phyloP scores from a whole-genome alignment of 1,139 yeast genomes.

The Nematodospora anomalae region DNA sequence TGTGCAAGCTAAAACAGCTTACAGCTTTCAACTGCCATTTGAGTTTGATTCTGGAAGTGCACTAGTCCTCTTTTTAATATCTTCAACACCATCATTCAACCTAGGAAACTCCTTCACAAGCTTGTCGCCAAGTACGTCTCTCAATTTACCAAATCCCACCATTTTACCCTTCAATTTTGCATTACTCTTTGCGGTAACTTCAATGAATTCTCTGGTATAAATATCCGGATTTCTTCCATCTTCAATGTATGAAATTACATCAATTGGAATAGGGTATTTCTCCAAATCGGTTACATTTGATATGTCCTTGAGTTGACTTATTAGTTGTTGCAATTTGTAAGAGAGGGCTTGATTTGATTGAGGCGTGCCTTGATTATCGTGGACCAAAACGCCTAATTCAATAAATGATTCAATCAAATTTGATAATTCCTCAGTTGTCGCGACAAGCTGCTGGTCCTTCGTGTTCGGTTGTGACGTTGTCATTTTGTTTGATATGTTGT shows the following conservation, averaged over 20 bases:
- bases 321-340: conserved; percentile 42
- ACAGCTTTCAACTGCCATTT: neutral
- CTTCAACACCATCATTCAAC: conserved; percentile 42
- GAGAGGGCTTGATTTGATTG: conserved; percentile 47
- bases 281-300: conserved; percentile 17
- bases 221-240: conserved; percentile 97
- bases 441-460: conserved; percentile 38
- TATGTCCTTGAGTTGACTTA: conserved; percentile 34
- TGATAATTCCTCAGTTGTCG: conserved; percentile 61
- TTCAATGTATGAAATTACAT: conserved; percentile 81
- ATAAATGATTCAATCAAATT: conserved; percentile 79
- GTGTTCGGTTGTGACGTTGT: conserved; percentile 36
- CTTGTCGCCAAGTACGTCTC: conserved; percentile 67
- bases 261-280: conserved; percentile 63
- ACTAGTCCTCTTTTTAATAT: conserved; percentile 30
- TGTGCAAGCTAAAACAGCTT: no score
- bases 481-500: conserved; percentile 23
- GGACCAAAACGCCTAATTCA: conserved; percentile 87
- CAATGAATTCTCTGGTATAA: conserved; percentile 93
- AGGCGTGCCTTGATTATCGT: conserved; percentile 85
- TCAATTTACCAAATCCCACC: conserved; percentile 55
- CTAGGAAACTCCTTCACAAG: conserved; percentile 78
- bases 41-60: neutral
- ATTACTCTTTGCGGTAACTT: conserved; percentile 83
- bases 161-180: conserved; percentile 86